Base-by-base conservation (phyloP, 768 basidiomycete genomes). In the Astraeus odoratus region DNA sequence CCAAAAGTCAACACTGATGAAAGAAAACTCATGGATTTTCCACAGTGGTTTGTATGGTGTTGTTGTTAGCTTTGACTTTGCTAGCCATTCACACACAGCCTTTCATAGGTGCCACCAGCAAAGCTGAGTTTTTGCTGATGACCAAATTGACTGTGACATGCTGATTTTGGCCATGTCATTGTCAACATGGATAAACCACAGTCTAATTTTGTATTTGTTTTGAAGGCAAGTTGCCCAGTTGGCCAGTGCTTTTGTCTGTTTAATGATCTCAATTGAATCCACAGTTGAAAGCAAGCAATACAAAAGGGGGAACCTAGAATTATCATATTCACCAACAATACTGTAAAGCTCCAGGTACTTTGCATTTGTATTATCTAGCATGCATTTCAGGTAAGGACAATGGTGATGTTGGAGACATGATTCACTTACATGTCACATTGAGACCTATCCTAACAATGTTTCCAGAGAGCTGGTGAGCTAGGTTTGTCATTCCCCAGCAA, bases 271-370 rank as follows among this genome's bases (percentile, higher is more conserved):
- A 4, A 57, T 53, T 30, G 58, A 39, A 2, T 37, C 43, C 1
- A 49, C 56, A 1, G 59, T 60, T 15, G 56, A 57, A 15, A 60
- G 36, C 3, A 60, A 45, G 23, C 48, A 50, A 37, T 60, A 60
- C 20, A 46, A 48, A 8, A 60, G 23, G 1, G 56, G 58, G 42
- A 60, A 54, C 5, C 58, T 56, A 1, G 54, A 47, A 45, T 47
- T 47, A 40, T 60, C 59, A 25, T 51, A 39, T 45, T 60, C 59
- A 2, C 38, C 50, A 31, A 60, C 42, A 16, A 59, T 43, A 20
- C 49, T 48, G 35, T 60, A 60, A 2, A 60, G 49, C 43, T 60
- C 52, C 19, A 60, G 52, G 34, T 57, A n/a, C 19, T 16, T 34
- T 4, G 33, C 33, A 34, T 34, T 34, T 5, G 15, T 34, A 34